Base-by-base conservation (phyloP, 2,329 filamentous ascomycete species). In the Neobulgaria alba region DNA sequence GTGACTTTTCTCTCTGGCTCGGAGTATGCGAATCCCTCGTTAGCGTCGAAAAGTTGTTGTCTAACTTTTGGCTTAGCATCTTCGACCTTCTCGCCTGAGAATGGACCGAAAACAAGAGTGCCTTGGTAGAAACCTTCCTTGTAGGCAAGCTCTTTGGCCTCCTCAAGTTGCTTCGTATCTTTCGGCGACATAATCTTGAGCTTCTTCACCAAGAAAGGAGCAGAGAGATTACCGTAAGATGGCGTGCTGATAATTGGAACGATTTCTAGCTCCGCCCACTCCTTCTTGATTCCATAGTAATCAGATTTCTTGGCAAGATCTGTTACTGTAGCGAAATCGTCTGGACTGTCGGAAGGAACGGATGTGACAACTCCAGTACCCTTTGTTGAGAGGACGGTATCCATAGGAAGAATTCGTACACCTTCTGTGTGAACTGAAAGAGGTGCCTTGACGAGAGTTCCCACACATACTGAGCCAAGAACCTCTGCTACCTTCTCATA, bases 121-220 rank as follows among this genome's bases (percentile, higher is more conserved):
- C 92, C 92, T 67, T 95, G 88, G 69, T 98, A 98, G 70, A 86
- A 96, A 12, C 89, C 92, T 60, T 95, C 89, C 65, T 92, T 95
- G 73, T 98, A 98, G 0, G 92, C 89, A 51, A 93, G 69, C 53
- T 96, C 90, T 67, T 98, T 98, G 33, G 92, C 92, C 63, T 95
- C 84, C 33, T 85, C 84, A 34, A 98, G 78, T 64, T 89, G 83
- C 61, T 85, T 92, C 26, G 81, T 76, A 59, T 98, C 92, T 66
- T 98, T 98, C 47, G 92, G 90, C 10, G 90, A 96, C 50, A 86
- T 82, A 59, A 98, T 98, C 73, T 96, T 96, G 62, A 95, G 72
- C 63, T 92, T 79, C 69, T 95, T 86, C 39, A 94, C 84, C 44
- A 98, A 69, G 54, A 79, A 75, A 50, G 84, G 81, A 0, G 92